A percentile compares a stretch with the other conserved stretches of the same genome.
Evolutionary conservation across 495 filamentous ascomycete genomes (phyloP).

Genomic region (Letharia columbiana): DNA sequence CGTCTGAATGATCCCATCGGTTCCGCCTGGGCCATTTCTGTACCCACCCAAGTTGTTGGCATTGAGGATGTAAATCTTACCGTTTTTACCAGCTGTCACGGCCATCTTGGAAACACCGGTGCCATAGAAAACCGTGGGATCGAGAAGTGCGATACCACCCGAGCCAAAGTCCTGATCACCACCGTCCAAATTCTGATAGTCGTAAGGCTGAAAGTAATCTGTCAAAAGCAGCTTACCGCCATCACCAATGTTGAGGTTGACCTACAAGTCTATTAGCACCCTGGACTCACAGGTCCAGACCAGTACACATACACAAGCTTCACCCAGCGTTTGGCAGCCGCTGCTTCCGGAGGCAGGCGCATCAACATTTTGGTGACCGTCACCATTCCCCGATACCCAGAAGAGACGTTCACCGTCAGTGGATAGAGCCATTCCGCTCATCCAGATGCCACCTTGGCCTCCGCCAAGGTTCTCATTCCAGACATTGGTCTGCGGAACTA

Average conservation of each 20-base stretch:
- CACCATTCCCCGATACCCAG: constrained; percentile 39
- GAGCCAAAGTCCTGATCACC: constrained; percentile 32
- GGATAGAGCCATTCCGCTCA: constrained; percentile 36
- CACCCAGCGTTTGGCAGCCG: constrained; percentile 35
- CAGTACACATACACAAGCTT: constrained; percentile 23
- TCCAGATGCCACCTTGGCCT: constrained; percentile 33
- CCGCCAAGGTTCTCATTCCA: constrained; percentile 16
- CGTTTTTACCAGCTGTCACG: constrained; percentile 32
- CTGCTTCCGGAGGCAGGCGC: constrained; percentile 31
- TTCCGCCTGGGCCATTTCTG: constrained; percentile 22
- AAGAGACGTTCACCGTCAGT: constrained; percentile 34
- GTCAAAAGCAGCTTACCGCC: constrained; percentile 29
- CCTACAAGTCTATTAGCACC: constrained; percentile 17
- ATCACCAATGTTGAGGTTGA: constrained; percentile 33
- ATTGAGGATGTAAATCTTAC: constrained; percentile 34
- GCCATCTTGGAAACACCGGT: constrained; percentile 27
- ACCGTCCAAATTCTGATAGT: constrained; percentile 26
- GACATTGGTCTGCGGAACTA: constrained; percentile 17
- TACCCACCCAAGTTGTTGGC: constrained; percentile 33
- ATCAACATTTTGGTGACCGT: constrained; percentile 21
- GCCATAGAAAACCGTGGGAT: constrained; percentile 27
- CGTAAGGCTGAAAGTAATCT: constrained; percentile 31
- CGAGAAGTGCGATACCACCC: constrained; percentile 30
- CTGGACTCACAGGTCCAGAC: neutral
- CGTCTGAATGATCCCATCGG: constrained; percentile 30